Percentiles rank a stretch among this genome's conserved stretches.
Evolutionary conservation across 352 stramenopile genomes (phyloP).

Genomic region (Pythium periplocum): DNA sequence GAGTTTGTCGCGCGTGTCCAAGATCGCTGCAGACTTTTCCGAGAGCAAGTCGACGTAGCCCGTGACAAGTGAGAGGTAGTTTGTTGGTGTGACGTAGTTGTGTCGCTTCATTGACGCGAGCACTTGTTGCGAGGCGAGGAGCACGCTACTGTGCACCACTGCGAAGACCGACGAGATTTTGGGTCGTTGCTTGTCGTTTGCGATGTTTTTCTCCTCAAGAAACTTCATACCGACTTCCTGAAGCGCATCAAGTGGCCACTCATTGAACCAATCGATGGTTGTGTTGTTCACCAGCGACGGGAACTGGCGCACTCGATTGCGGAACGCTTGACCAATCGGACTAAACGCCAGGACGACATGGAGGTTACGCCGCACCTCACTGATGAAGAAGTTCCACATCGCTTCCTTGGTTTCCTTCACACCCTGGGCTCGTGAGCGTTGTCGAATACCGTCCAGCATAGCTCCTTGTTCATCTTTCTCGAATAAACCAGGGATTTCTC

Average conservation of each 20-base stretch:
- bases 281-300: constrained; percentile 93
- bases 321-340: constrained; percentile 87
- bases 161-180: constrained; percentile 88
- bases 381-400: constrained; percentile 93
- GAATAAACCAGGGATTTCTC: constrained; percentile 90
- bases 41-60: constrained; percentile 83
- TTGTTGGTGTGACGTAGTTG: constrained; percentile 94
- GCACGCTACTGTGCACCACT: constrained; percentile 84
- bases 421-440: constrained; percentile 53
- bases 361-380: constrained; percentile 85
- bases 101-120: constrained; percentile 87
- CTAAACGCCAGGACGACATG: constrained; percentile 92
- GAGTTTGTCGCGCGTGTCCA: constrained; percentile 74
- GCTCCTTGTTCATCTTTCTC: constrained; percentile 87
- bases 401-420: constrained; percentile 87
- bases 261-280: constrained; percentile 93
- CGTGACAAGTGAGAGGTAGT: constrained; percentile 91
- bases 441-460: constrained; percentile 82
- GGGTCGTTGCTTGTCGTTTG: constrained; percentile 54
- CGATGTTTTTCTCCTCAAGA: constrained; percentile 83
- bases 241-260: constrained; percentile 89
- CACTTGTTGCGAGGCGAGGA: constrained; percentile 79
- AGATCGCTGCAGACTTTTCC: constrained; percentile 69
- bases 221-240: constrained; percentile 93
- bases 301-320: constrained; percentile 84